A percentile compares a stretch with the other conserved stretches of the same genome.
Evolutionary conservation across 305 asterid genomes (phyloP).

Genomic region (Fraxinus sp.): DNA sequence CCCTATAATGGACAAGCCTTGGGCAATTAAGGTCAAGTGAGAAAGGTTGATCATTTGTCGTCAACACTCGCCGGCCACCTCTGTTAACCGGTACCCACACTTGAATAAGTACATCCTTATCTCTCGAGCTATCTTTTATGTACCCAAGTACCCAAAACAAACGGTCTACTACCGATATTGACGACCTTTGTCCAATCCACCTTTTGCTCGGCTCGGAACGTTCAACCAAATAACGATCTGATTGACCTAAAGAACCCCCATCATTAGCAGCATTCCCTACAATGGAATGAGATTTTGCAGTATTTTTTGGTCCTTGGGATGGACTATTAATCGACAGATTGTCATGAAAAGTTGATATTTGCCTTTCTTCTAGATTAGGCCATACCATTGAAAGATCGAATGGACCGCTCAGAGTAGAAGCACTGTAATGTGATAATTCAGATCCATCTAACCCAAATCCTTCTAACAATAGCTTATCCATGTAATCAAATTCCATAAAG

Average conservation of each 20-base stretch:
- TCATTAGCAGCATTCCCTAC: conserved; percentile 33
- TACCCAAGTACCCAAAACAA: conserved; percentile 55
- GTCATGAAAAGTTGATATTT: conserved; percentile 47
- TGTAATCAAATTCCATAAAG: conserved; percentile 77
- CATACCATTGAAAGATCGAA: conserved; percentile 56
- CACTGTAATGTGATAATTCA: conserved; percentile 50
- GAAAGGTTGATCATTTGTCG: conserved; percentile 65
- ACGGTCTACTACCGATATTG: conserved; percentile 63
- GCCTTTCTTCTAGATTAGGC: conserved; percentile 60
- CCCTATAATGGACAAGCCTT: conserved; percentile 62
- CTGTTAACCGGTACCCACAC: conserved; percentile 74
- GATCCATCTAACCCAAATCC: conserved; percentile 83
- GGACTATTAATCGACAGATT: conserved; percentile 48
- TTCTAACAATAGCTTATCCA: conserved; percentile 69
- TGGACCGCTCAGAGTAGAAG: conserved; percentile 46
- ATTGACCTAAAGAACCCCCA: conserved; percentile 25
- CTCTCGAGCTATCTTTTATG: conserved; percentile 52
- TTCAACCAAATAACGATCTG: conserved; percentile 32
- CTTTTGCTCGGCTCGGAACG: conserved; percentile 40
- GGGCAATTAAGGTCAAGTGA: conserved; percentile 58
- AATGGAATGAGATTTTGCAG: conserved; percentile 31
- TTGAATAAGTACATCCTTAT: conserved; percentile 63
- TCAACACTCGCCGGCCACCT: conserved; percentile 62
- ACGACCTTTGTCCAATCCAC: conserved; percentile 64
- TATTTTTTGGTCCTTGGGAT: conserved; percentile 34